These are phyloP conservation scores for Pythium pectinolyticum DNA, from an alignment of 352 stramenopile genomes.

Conservation along the genomic window DNA sequence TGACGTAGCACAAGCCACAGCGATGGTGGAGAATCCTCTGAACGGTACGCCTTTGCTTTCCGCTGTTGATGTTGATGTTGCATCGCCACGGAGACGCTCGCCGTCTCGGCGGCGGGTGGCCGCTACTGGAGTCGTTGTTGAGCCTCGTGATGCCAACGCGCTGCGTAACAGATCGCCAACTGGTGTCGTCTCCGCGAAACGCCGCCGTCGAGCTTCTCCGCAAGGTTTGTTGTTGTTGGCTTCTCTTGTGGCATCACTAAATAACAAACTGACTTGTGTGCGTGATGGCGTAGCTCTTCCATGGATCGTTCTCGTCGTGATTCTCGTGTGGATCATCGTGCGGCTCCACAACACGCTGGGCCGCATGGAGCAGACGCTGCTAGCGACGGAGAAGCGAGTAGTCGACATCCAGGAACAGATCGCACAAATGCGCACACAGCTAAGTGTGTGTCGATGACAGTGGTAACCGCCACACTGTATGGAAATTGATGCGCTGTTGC, in stretches of 20 bases:
- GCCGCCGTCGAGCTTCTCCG: conserved; percentile 21
- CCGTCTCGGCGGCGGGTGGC: not conserved
- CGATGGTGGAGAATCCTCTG: not conserved
- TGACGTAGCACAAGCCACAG: not conserved
- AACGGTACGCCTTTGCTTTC: conserved; percentile 18
- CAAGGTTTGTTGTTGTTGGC: conserved; percentile 13
- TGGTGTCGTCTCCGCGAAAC: conserved; percentile 18
- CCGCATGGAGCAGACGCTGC: conserved; percentile 58
- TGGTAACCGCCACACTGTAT: conserved; percentile 1
- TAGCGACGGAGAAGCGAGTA: conserved; percentile 34
- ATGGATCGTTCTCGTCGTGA: conserved; percentile 58
- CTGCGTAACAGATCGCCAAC: conserved; percentile 16
- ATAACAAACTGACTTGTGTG: not conserved
- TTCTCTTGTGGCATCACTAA: no score
- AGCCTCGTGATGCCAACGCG: conserved; percentile 19
- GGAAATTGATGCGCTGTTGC: conserved; percentile 24
- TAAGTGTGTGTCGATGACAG: conserved; percentile 17
- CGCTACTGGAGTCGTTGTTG: conserved; percentile 16
- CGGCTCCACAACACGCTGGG: conserved; percentile 56
- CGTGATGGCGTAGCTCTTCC: conserved; percentile 34
- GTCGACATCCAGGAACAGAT: conserved; percentile 22
- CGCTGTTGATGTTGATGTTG: no score
- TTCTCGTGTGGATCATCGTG: conserved; percentile 60
- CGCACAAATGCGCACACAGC: conserved; percentile 1
- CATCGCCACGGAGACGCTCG: conserved; percentile 1